Evolutionary conservation across 2,329 filamentous ascomycete genomes (phyloP).

Genomic region (Colletotrichum gigasporum): DNA sequence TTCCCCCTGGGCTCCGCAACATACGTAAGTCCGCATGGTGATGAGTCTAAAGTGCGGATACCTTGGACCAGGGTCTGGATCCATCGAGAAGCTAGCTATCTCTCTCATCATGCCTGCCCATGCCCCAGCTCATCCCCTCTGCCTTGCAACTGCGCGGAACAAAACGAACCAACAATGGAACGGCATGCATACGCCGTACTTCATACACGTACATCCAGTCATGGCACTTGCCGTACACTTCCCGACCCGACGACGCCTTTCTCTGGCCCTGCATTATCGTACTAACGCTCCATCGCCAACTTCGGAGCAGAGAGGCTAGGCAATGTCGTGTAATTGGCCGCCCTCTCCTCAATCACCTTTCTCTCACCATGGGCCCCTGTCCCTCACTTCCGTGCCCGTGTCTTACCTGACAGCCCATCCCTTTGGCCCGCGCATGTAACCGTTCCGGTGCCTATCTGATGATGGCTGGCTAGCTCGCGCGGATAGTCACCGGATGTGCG

Average conservation of each 20-base stretch:
- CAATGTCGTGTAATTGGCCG: not conserved
- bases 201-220: not conserved
- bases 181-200: not conserved
- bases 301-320: not conserved
- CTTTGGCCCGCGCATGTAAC: not conserved
- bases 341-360: not conserved
- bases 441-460: not conserved
- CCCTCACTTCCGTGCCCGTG: not conserved
- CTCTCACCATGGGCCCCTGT: not conserved
- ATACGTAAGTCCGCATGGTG: slow-evolving; percentile 23
- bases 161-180: slow-evolving; percentile 16
- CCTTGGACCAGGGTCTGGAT: slow-evolving; percentile 6
- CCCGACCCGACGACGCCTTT: not conserved
- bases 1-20: slow-evolving; percentile 6
- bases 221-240: not conserved
- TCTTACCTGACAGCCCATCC: not conserved
- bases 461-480: not conserved
- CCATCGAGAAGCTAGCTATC: slow-evolving; percentile 6
- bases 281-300: slow-evolving; percentile 3
- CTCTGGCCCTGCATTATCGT: not conserved
- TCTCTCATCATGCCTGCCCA: not conserved
- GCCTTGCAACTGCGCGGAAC: not conserved
- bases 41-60: slow-evolving; percentile 29
- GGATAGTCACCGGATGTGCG: not conserved
- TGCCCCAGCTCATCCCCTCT: not conserved